Base-by-base conservation (phyloP, 1,139 yeast genomes). In the Arxiozyma slooffiae region DNA sequence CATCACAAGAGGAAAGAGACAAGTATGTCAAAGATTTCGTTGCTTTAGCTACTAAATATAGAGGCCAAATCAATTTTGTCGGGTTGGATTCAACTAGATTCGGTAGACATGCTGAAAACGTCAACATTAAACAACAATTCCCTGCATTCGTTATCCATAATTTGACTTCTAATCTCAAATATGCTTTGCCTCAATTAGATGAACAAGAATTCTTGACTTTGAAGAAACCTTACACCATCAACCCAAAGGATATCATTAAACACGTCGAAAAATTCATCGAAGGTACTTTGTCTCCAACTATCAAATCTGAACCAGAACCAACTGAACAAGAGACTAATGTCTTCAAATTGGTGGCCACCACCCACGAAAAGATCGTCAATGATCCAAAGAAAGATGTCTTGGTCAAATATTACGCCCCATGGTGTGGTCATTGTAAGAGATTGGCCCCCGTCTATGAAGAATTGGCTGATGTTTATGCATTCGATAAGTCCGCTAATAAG, bases 401-500 rank as follows among this genome's bases (percentile, higher is more conserved):
- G 60, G 90, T 92, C 60, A 88, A 90, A 75, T 90, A 86, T 74
- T 92, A 87, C 67, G 98, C 98, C 51, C 96, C 96, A 72, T 92
- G 98, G 98, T 90, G 98, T 76, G 97, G 97, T 48, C 97, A 90
- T 77, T 90, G 98, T 79, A 90, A 90, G 79, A 87, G 79, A 71
- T 78, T 90, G 71, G 96, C 96, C 53, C 98, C 98, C 66, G 77
- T 75, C 54, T 92, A 84, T 76, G 96, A 86, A 67, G 94, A 88
- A 68, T 79, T 92, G 61, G 97, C 89, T 52, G 81, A 73, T 49
- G 67, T 85, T 52, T 85, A 75, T 69, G 75, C 73, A 52, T 71
- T 77, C 50, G 79, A 78, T 59, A 63, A 66, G 24, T 66, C 62
- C 17, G 70, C 73, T 24, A 65, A 71, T 46, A 70, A 73, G 46